Evolutionary conservation across 805 yeast genomes (phyloP), one percentile per base, ranked within the genome.

Genomic region (Pichia cabralensis): DNA sequence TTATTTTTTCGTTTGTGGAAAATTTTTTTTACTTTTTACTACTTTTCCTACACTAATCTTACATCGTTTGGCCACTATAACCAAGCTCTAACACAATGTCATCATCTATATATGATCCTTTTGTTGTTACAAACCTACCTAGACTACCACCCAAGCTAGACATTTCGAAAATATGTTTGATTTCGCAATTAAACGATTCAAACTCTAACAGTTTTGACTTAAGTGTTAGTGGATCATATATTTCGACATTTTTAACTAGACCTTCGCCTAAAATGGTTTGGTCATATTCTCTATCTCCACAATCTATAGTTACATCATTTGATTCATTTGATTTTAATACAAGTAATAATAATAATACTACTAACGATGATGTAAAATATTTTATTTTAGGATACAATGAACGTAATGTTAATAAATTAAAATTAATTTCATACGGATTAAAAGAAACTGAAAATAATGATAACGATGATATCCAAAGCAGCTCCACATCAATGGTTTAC

Each of bases 251-350:
- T 46, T 56, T 71, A 23, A 63, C 69, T 33, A 67, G 62, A 44
- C 79, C 79, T 13, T 62, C 74, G 11, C 79, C 79, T n/a, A 69
- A 65, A 40, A 54, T 72, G 50, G 55, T 64, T 26, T 71, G 77
- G 77, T 67, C 76, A 4, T 60, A 62, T 45, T 67, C 77, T 15
- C 56, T 72, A 30, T 61, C 72, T 14, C 77, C 77, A 6, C 58
- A 61, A 19, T 55, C 67, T 14, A 39, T 55, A 3, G 65, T 70
- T 15, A 63, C 64, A 30, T 50, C 65, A 30, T 48, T 72, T 56
- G 74, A 52, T 33, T 46, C 54, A n/a, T 52, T 36, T 32, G 44
- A 38, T 6, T 37, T 44, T 31, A 52, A 46, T n/a, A n/a, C n/a
- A 16, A 48, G 42, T n/a, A 18, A 29, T 4, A 29, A 33, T 15